Percentiles rank a stretch among this genome's conserved stretches.
phyloP scores from a whole-genome alignment of 768 basidiomycete species.

The Calvatia gigantea region DNA sequence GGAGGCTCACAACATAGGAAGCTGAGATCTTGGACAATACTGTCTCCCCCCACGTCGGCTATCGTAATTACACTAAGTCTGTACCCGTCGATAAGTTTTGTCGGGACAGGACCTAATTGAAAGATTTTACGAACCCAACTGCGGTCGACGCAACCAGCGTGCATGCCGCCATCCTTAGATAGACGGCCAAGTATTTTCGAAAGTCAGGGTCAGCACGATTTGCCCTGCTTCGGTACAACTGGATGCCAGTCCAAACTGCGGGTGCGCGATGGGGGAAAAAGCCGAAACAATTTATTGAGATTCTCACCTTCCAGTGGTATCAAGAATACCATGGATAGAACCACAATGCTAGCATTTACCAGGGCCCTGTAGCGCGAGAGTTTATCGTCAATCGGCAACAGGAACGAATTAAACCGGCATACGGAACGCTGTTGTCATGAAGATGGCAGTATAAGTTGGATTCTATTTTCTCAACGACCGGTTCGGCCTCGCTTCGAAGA shows the following conservation, averaged over 20 bases:
- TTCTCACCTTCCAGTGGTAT: slow-evolving; percentile 6
- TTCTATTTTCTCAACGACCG: slow-evolving; percentile 1
- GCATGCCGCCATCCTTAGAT: slow-evolving; percentile 5
- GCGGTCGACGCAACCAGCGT: neutral
- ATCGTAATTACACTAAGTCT: slow-evolving; percentile 5
- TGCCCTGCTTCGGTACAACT: slow-evolving; percentile 2
- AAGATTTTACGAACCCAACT: neutral
- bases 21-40: slow-evolving; percentile 3
- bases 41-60: neutral
- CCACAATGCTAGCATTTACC: slow-evolving; percentile 5
- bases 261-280: neutral
- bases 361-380: neutral
- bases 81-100: neutral
- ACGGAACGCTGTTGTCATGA: neutral
- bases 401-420: neutral
- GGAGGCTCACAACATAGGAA: slow-evolving; percentile 2
- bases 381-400: neutral
- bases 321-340: slow-evolving; percentile 3
- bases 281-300: neutral
- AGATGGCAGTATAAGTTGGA: slow-evolving; percentile 10
- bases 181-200: slow-evolving; percentile 2
- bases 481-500: neutral
- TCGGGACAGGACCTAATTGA: neutral
- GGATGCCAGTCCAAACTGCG: slow-evolving; percentile 7
- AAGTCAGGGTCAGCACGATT: slow-evolving; percentile 2